phyloP scores from a whole-genome alignment of 805 yeast genomes.

The Saccharomyces cerevisiae region DNA sequence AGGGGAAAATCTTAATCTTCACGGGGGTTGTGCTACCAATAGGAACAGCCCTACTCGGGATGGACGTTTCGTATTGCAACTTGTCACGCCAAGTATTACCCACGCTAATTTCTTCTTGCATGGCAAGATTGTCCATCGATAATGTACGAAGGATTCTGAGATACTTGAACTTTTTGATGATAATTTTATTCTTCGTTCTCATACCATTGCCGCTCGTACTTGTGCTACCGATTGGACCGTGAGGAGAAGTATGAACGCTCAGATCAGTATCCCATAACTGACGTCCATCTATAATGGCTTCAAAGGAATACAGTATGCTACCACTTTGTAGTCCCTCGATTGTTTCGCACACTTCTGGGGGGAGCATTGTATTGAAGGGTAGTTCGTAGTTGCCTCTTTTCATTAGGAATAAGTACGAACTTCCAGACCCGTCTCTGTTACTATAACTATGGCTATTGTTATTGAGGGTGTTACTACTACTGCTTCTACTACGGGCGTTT shows the following conservation, averaged over 20 bases:
- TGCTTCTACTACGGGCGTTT: not conserved
- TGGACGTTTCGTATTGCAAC: constrained; percentile 76
- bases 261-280: constrained; percentile 5
- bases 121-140: constrained; percentile 59
- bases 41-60: constrained; percentile 81
- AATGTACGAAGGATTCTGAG: constrained; percentile 75
- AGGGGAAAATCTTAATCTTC: constrained; percentile 63
- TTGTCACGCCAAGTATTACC: constrained; percentile 87
- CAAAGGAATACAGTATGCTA: constrained; percentile 60
- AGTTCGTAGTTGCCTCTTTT: constrained; percentile 74
- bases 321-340: constrained; percentile 83
- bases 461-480: constrained; percentile 2
- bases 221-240: not conserved
- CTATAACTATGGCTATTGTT: not conserved
- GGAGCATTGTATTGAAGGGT: constrained; percentile 75
- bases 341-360: constrained; percentile 78
- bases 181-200: constrained; percentile 41
- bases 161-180: constrained; percentile 43
- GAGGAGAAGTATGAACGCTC: not conserved
- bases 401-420: constrained; percentile 29
- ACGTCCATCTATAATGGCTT: constrained; percentile 63
- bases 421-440: not conserved
- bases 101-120: constrained; percentile 71
- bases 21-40: constrained; percentile 72
- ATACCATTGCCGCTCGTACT: not conserved